Evolutionary conservation across 768 basidiomycete genomes (phyloP).

Genomic region (Gyrodon lividus): DNA sequence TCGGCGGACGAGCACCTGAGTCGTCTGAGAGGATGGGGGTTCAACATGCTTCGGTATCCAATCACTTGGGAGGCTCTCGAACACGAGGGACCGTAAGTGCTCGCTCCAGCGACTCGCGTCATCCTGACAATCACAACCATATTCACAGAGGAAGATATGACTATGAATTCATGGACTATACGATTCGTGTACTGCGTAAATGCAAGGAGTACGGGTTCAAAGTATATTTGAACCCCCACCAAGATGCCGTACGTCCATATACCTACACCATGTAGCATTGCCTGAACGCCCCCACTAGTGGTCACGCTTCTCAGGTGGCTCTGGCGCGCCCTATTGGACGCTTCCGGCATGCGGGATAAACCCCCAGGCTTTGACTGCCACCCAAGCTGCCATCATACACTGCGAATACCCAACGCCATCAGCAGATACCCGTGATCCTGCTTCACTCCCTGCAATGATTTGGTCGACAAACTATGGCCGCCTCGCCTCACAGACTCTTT

Average conservation of each 20-base stretch:
- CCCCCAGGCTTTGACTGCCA: constrained; percentile 80
- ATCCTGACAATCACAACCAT: neutral
- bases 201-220: constrained; percentile 91
- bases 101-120: neutral
- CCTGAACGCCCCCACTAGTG: constrained; percentile 49
- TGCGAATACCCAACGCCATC: constrained; percentile 70
- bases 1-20: constrained; percentile 83
- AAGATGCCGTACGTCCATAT: constrained; percentile 73
- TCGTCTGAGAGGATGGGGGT: constrained; percentile 91
- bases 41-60: constrained; percentile 77
- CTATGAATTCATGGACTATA: constrained; percentile 89
- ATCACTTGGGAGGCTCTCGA: constrained; percentile 97
- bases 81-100: constrained; percentile 89
- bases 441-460: constrained; percentile 85
- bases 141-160: constrained; percentile 79
- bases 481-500: constrained; percentile 82
- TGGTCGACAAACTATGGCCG: constrained; percentile 97
- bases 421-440: constrained; percentile 61
- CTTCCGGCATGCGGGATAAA: constrained; percentile 88
- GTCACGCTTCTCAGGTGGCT: constrained; percentile 94
- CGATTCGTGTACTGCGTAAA: constrained; percentile 79
- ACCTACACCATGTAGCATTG: neutral
- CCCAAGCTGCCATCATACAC: constrained; percentile 84
- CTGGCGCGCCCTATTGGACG: constrained; percentile 95
- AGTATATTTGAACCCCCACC: constrained; percentile 94